Evolutionary conservation across 768 basidiomycete species (phyloP).

Genomic region (Mycena filopes): DNA sequence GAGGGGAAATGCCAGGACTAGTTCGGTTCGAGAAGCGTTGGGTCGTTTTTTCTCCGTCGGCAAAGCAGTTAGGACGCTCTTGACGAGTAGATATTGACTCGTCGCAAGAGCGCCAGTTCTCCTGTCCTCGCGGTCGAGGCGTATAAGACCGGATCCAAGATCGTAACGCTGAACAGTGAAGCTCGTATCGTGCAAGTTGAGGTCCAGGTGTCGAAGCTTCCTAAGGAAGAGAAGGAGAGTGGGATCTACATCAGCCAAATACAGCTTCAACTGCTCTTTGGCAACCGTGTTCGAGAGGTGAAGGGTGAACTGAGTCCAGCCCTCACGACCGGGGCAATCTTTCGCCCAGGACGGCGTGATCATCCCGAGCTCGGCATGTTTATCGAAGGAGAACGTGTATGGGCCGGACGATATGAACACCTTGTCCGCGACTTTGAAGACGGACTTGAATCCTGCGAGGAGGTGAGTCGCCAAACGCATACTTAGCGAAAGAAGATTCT

Average conservation of each 20-base stretch:
- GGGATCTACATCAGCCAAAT: conserved; percentile 12
- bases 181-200: neutral
- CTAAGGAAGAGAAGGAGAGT: conserved; percentile 10
- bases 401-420: conserved; percentile 11
- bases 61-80: neutral
- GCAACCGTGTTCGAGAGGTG: neutral
- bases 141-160: neutral
- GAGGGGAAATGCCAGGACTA: conserved; percentile 6
- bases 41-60: conserved; percentile 2
- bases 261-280: neutral
- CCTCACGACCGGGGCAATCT: neutral
- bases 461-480: neutral
- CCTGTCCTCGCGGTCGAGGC: neutral
- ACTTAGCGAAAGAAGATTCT: neutral
- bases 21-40: neutral
- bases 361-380: conserved; percentile 8
- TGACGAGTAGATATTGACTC: neutral
- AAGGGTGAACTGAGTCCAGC: conserved; percentile 11
- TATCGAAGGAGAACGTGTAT: conserved; percentile 9
- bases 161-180: neutral
- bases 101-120: neutral
- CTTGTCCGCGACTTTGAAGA: conserved; percentile 16
- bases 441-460: conserved; percentile 8
- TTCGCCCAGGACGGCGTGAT: conserved; percentile 3
- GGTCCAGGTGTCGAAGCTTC: conserved; percentile 7